Conservation (phyloP, 2,329 filamentous ascomycete species). For the Waltergamsia citrina region DNA sequence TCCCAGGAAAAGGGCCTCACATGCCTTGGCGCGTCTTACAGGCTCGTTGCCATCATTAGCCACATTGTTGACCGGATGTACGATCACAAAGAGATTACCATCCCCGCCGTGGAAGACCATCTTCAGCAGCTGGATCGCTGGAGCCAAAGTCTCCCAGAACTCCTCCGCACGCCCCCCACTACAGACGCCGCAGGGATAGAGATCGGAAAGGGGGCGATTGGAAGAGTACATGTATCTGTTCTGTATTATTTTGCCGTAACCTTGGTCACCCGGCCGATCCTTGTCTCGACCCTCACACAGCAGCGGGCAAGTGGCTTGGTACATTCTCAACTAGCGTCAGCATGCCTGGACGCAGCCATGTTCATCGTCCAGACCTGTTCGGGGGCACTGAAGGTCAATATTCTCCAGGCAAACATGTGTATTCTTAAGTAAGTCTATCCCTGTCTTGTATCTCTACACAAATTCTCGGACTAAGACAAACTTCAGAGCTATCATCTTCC, state of each 20-base stretch:
- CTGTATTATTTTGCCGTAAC: conserved; percentile 51
- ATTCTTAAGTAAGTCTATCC: conserved; percentile 47
- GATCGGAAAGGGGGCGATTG: conserved; percentile 26
- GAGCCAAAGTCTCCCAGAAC: conserved; percentile 31
- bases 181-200: not conserved
- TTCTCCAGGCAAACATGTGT: conserved; percentile 46
- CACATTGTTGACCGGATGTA: conserved; percentile 32
- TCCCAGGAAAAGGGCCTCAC: conserved; percentile 13
- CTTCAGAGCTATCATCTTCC: conserved; percentile 42
- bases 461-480: too few species aligned
- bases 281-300: conserved; percentile 38
- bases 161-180: conserved; percentile 12
- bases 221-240: conserved; percentile 44
- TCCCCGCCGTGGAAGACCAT: conserved; percentile 24
- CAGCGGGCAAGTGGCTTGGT: conserved; percentile 17
- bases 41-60: conserved; percentile 31
- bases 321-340: conserved; percentile 31
- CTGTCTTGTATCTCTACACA: too few species aligned
- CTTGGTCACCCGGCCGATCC: conserved; percentile 43
- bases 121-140: conserved; percentile 32
- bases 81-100: conserved; percentile 21
- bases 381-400: conserved; percentile 30
- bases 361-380: conserved; percentile 45
- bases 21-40: conserved; percentile 28
- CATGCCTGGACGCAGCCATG: conserved; percentile 44